These are phyloP conservation scores for Talaromyces sp. DNA, from an alignment of 2,329 filamentous ascomycete species.

Conservation along the genomic window DNA sequence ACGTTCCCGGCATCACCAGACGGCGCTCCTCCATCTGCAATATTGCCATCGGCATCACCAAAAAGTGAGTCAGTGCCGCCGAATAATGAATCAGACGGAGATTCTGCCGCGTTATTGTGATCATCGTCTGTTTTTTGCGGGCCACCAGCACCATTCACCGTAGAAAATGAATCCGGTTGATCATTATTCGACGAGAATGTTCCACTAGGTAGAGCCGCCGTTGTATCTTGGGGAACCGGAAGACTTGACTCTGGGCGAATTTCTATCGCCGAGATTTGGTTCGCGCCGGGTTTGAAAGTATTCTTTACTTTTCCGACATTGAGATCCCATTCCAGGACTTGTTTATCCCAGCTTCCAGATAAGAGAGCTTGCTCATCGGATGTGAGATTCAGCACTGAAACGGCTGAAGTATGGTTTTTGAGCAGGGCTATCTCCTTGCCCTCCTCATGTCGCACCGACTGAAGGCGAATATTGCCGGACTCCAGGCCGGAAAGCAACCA, in stretches of 20 bases:
- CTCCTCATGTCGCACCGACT: conserved; percentile 89
- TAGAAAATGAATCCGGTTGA: conserved; percentile 47
- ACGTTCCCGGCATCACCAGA: conserved; percentile 61
- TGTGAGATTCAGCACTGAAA: conserved; percentile 76
- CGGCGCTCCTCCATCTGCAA: conserved; percentile 40
- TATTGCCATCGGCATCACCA: conserved; percentile 65
- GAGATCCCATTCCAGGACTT: conserved; percentile 88
- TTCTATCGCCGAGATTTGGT: conserved; percentile 86
- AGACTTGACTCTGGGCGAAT: conserved; percentile 70
- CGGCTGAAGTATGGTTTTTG: conserved; percentile 80
- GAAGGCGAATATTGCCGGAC: conserved; percentile 85
- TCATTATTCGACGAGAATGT: conserved; percentile 74
- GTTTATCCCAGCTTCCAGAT: conserved; percentile 96
- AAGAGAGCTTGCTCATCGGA: conserved; percentile 81
- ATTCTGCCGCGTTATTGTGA: conserved; percentile 54
- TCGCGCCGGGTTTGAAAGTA: conserved; percentile 67
- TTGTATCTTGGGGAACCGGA: conserved; percentile 67
- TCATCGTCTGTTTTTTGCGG: conserved; percentile 29
- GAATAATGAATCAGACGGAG: conserved; percentile 76
- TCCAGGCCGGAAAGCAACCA: conserved; percentile 91
- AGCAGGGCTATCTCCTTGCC: conserved; percentile 81
- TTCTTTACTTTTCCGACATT: conserved; percentile 75
- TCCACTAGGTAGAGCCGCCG: conserved; percentile 50
- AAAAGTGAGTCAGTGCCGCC: conserved; percentile 83
- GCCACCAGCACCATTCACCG: conserved; percentile 33